phyloP scores from a whole-genome alignment of 2,329 filamentous ascomycete genomes.

The Ophiocordyceps polyrhachis-furcata region DNA sequence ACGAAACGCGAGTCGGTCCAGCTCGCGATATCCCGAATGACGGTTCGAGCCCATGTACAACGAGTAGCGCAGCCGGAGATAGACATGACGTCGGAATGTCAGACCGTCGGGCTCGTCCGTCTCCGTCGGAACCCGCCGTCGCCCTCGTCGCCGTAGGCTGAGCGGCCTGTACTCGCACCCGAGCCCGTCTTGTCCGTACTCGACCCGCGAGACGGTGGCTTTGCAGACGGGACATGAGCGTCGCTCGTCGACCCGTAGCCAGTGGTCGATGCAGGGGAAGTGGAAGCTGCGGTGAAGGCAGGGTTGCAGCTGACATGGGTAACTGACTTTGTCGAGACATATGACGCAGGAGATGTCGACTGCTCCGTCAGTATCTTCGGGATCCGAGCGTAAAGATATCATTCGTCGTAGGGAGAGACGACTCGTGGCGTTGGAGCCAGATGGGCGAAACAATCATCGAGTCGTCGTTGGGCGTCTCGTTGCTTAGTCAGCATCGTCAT shows the following conservation, averaged over 20 bases:
- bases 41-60: conserved; percentile 69
- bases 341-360: conserved; percentile 44
- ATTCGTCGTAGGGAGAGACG: too few relatives aligned
- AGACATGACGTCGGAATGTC: conserved; percentile 46
- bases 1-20: conserved; percentile 49
- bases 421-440: too few relatives aligned
- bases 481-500: too few relatives aligned
- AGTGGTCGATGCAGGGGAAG: conserved; percentile 66
- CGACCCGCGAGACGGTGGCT: conserved; percentile 33
- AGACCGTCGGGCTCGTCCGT: conserved; percentile 1
- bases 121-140: neutral
- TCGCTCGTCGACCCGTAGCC: conserved; percentile 43
- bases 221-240: conserved; percentile 60
- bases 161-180: conserved; percentile 33
- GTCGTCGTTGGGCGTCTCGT: too few relatives aligned
- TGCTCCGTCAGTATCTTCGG: neutral
- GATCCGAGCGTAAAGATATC: too few relatives aligned
- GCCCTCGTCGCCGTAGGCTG: conserved; percentile 8
- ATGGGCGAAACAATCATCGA: too few relatives aligned
- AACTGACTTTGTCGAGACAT: conserved; percentile 60
- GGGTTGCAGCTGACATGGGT: conserved; percentile 52
- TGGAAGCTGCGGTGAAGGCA: conserved; percentile 73
- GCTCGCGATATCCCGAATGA: conserved; percentile 54
- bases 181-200: conserved; percentile 39
- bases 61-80: conserved; percentile 53